Evolutionary conservation across 116 monocot species (phyloP).

Genomic region (Dioscorea cayenensis): DNA sequence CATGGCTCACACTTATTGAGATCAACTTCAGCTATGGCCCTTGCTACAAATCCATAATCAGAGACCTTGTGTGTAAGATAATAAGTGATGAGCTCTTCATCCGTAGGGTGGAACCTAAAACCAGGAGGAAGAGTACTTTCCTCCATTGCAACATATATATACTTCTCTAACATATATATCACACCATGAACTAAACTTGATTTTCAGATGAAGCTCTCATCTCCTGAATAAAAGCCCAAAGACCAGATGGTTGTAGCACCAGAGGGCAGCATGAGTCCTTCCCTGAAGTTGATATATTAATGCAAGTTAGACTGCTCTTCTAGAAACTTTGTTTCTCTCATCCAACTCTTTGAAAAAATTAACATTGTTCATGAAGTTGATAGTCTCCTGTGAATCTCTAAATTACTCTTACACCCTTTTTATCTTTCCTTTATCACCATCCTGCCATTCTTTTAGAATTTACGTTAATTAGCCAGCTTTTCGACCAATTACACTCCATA

Average conservation of each 20-base stretch:
- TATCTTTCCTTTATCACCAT: not conserved
- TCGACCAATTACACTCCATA: too few species aligned
- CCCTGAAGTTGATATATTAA: not conserved
- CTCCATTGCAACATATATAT: slow-evolving; percentile 10
- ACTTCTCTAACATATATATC: not conserved
- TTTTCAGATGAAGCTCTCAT: not conserved
- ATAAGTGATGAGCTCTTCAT: slow-evolving; percentile 46
- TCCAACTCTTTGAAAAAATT: slow-evolving; percentile 26
- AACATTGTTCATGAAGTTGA: not conserved
- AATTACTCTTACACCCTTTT: not conserved
- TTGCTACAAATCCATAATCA: slow-evolving; percentile 21
- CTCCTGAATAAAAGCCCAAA: not conserved
- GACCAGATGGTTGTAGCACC: not conserved
- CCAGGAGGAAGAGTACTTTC: slow-evolving; percentile 42
- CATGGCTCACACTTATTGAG: slow-evolving; percentile 51
- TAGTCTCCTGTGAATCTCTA: not conserved
- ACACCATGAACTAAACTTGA: not conserved
- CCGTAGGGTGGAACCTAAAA: slow-evolving; percentile 39
- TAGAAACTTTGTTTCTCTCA: slow-evolving; percentile 24
- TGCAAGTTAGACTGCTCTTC: not conserved
- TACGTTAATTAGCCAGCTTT: not conserved
- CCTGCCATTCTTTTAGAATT: not conserved
- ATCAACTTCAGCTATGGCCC: slow-evolving; percentile 37
- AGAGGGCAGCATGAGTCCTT: not conserved
- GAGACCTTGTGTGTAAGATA: slow-evolving; percentile 29